phyloP scores from a whole-genome alignment of 352 stramenopile genomes.

The Globisporangium mamillatum region DNA sequence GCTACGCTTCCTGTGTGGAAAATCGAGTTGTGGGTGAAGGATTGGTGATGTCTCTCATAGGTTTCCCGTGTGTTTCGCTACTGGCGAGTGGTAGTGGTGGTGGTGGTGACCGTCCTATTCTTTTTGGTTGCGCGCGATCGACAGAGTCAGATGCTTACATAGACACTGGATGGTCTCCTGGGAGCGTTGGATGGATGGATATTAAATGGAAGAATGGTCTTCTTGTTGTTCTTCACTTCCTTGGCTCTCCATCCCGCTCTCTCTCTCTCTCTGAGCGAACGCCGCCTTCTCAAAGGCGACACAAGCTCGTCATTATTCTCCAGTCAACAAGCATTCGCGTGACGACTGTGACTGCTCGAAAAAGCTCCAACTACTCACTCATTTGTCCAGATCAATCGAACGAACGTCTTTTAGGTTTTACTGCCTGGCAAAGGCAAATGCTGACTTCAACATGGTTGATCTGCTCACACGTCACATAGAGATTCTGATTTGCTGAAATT shows the following conservation, averaged over 20 bases:
- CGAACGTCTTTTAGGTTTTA: not conserved
- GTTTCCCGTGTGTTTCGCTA: not conserved
- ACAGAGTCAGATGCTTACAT: not conserved
- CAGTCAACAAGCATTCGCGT: not conserved
- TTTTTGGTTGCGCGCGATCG: not conserved
- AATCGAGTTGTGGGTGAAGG: not conserved
- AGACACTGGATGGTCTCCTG: too few relatives aligned
- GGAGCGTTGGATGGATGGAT: not conserved
- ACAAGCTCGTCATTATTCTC: not conserved
- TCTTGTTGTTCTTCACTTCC: slow-evolving; percentile 4
- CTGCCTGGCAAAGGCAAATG: not conserved
- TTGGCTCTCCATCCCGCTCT: not conserved
- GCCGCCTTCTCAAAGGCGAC: not conserved
- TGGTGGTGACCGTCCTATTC: not conserved
- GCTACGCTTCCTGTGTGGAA: not conserved
- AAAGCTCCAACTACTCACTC: not conserved
- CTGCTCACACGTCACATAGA: not conserved
- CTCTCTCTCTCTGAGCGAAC: not conserved
- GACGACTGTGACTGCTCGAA: not conserved
- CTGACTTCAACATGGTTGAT: not conserved
- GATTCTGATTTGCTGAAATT: not conserved
- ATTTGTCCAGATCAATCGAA: not conserved
- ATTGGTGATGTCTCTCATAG: not conserved
- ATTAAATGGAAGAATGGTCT: slow-evolving; percentile 1
- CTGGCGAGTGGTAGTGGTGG: not conserved